Base-by-base conservation (phyloP, 2,329 filamentous ascomycete species). In the Ceratocystis cubensis region DNA sequence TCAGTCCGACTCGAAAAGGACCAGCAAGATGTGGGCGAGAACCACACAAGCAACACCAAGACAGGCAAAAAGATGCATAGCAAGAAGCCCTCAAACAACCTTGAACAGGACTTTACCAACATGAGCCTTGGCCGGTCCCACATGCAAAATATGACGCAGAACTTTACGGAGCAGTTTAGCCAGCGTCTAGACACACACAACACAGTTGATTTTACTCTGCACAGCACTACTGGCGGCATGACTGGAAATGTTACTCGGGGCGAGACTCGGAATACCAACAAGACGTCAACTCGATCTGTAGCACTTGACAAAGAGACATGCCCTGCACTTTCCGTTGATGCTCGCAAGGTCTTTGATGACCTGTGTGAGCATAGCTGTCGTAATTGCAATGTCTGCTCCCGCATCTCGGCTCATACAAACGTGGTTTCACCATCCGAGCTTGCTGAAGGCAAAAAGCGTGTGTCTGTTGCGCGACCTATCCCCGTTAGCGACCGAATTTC, bases 391-490 rank as follows among this genome's bases (percentile, higher is more conserved):
- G 78, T 85, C 17, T 85, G 83, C 74, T 77, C 76, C 41, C 81
- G 82, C 37, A 82, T 84, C 71, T 77, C 76, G 17, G 77, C 77
- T 8, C 78, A 78, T 67, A 74, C 74, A n/a, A 75, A 75, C 59
- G 69, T 71, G 20, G 68, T 78, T 25, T 76, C 76, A 2, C 70
- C 74, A 5, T 70, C 75, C 3, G 77, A 79, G 61, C 70, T 77
- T 15, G 73, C 74, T 13, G 70, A 72, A 17, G 76, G 76, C 69
- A 82, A 84, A 73, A 85, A 85, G 73, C 82, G 82, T 63, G 77
- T 90, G 48, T 82, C 80, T 59, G 80, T 88, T 59, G 75, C 84
- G 37, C 85, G 84, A 37, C 88, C 87, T 1, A 79, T 87, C 56
- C 85, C 87, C 15, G 83, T 88, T 65, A 87, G 85, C 0, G 82